phyloP scores from a whole-genome alignment of 176 grass and related monocot species.

The Triticum turgidum region DNA sequence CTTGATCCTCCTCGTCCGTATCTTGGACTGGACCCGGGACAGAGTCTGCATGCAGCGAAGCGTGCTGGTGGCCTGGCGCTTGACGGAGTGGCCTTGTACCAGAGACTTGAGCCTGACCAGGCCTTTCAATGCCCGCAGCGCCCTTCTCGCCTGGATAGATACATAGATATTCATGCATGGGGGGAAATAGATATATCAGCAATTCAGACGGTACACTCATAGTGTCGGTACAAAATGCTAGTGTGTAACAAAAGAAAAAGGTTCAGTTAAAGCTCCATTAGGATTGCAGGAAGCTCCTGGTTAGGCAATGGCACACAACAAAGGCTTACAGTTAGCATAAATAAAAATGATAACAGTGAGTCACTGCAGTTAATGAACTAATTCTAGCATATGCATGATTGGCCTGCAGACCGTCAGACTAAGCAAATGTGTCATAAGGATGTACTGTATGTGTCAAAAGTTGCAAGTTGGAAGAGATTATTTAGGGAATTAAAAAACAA shows the following conservation, averaged over 20 bases:
- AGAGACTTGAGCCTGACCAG: conserved; percentile 62
- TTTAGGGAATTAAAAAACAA: background rate
- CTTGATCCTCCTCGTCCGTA: conserved; percentile 53
- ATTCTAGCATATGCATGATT: background rate
- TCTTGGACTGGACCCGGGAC: conserved; percentile 56
- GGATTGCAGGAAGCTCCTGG: background rate
- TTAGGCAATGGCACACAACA: background rate
- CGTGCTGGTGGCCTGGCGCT: conserved; percentile 64
- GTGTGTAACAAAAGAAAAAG: background rate
- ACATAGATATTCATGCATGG: conserved; percentile 4
- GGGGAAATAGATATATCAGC: background rate
- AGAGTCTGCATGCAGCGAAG: conserved; percentile 73
- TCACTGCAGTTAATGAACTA: too few relatives aligned
- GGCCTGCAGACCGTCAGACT: background rate
- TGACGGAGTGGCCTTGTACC: conserved; percentile 57
- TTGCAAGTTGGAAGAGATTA: background rate
- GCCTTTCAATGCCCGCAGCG: conserved; percentile 58
- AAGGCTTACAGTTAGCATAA: background rate
- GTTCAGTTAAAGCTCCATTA: background rate
- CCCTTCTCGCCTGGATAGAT: conserved; percentile 58
- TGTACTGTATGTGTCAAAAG: too few relatives aligned
- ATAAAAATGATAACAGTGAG: background rate
- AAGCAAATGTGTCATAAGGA: background rate
- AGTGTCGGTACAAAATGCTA: background rate
- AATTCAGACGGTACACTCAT: background rate